These are phyloP conservation scores for Glycine soja DNA, from an alignment of 306 rosid genomes.

Conservation along the genomic window DNA sequence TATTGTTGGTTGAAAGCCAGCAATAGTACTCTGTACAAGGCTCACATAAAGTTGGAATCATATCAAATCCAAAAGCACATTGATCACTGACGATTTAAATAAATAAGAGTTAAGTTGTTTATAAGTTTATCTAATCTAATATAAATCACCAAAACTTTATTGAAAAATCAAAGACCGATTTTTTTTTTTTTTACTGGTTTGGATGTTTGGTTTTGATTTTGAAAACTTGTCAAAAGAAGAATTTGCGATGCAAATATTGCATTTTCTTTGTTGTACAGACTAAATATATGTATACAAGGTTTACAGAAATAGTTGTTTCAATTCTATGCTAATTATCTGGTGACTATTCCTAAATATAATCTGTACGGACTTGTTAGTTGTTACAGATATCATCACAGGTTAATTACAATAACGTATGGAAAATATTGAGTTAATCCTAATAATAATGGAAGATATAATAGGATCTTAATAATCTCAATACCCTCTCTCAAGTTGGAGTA, in stretches of 20 bases:
- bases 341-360: too few species aligned
- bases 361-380: too few species aligned
- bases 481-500: background rate
- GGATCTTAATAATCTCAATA: background rate
- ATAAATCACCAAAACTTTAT: background rate
- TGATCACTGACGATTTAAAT: background rate
- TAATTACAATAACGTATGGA: too few species aligned
- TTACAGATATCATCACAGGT: background rate
- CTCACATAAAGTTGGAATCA: constrained; percentile 16
- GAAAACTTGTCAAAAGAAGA: background rate
- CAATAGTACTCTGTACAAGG: constrained; percentile 9
- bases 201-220: background rate
- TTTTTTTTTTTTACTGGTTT: background rate
- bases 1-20: constrained; percentile 11
- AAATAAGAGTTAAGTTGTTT: background rate
- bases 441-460: too few species aligned
- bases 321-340: too few species aligned
- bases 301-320: too few species aligned
- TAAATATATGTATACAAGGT: too few species aligned
- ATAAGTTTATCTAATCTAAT: background rate
- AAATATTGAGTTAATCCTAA: too few species aligned
- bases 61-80: background rate
- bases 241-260: too few species aligned
- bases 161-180: background rate
- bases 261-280: too few species aligned